Conservation (phyloP, 1,284 basidiomycete species). For the Microbotryum intermedium region DNA sequence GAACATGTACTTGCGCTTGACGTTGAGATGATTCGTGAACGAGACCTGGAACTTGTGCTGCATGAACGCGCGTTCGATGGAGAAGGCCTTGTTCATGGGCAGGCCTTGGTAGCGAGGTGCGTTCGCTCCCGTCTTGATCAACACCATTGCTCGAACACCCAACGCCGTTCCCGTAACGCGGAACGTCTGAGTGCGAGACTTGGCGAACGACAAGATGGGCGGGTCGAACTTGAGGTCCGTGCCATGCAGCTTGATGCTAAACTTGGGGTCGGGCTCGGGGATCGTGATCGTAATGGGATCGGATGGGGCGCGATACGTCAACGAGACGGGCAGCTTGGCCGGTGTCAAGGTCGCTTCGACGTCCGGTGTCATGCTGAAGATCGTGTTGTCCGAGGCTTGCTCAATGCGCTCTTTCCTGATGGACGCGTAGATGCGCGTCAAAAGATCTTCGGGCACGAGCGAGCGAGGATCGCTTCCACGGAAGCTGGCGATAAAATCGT, state of each 20-base stretch:
- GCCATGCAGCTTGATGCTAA: constrained; percentile 71
- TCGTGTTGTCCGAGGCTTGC: constrained; percentile 49
- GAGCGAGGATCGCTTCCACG: constrained; percentile 59
- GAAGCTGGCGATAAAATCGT: constrained; percentile 73
- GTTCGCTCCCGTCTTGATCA: constrained; percentile 68
- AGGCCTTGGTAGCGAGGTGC: constrained; percentile 70
- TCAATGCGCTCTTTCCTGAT: constrained; percentile 61
- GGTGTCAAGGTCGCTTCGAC: constrained; percentile 59
- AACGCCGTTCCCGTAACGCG: constrained; percentile 69
- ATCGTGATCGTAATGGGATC: constrained; percentile 75
- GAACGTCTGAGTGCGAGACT: constrained; percentile 71
- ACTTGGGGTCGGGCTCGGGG: constrained; percentile 64
- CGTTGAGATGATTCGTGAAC: constrained; percentile 60
- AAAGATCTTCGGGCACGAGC: constrained; percentile 60
- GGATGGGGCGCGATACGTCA: constrained; percentile 76
- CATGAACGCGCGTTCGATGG: constrained; percentile 86
- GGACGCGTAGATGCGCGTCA: constrained; percentile 65
- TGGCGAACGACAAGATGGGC: constrained; percentile 63
- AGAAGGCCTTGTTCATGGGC: constrained; percentile 62
- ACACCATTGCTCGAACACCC: constrained; percentile 64
- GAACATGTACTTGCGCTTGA: constrained; percentile 82
- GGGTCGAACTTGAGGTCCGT: constrained; percentile 80
- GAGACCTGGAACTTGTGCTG: constrained; percentile 54
- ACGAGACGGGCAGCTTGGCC: constrained; percentile 56
- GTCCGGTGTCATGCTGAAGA: constrained; percentile 32